phyloP scores from a whole-genome alignment of 306 rosid species.

The Lupinus albus region DNA sequence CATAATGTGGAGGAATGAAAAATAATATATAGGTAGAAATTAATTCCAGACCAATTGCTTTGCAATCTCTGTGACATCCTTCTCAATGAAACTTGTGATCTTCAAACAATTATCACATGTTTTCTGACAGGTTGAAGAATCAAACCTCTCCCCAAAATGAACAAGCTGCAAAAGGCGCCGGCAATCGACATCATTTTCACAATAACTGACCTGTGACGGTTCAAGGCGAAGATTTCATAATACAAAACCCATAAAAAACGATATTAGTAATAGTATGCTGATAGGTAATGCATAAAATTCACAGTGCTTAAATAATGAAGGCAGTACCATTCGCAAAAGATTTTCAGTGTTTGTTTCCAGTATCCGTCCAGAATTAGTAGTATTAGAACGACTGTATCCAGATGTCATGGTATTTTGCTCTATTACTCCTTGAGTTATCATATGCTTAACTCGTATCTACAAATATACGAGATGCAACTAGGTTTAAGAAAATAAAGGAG shows the following conservation, averaged over 20 bases:
- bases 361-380: slow-evolving; percentile 70
- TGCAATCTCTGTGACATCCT: slow-evolving; percentile 81
- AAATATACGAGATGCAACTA: slow-evolving; percentile 36
- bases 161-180: slow-evolving; percentile 84
- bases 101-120: slow-evolving; percentile 94
- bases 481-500: slow-evolving; percentile 26
- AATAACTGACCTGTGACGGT: slow-evolving; percentile 79
- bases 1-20: slow-evolving; percentile 12
- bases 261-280: not conserved
- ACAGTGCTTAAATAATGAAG: slow-evolving; percentile 4
- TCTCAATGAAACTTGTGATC: slow-evolving; percentile 66
- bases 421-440: slow-evolving; percentile 75
- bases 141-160: slow-evolving; percentile 95
- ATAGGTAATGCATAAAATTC: slow-evolving; percentile 18
- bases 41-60: slow-evolving; percentile 81
- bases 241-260: not conserved
- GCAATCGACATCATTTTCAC: slow-evolving; percentile 93
- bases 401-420: slow-evolving; percentile 70
- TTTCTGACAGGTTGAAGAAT: slow-evolving; percentile 78
- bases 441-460: slow-evolving; percentile 89
- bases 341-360: slow-evolving; percentile 89
- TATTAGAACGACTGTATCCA: slow-evolving; percentile 63
- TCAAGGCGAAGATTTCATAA: slow-evolving; percentile 36
- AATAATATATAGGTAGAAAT: slow-evolving; percentile 32
- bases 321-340: slow-evolving; percentile 82